These are phyloP conservation scores for Ophiostoma australiae DNA, from an alignment of 2,329 filamentous ascomycete genomes.

Conservation along the genomic window DNA sequence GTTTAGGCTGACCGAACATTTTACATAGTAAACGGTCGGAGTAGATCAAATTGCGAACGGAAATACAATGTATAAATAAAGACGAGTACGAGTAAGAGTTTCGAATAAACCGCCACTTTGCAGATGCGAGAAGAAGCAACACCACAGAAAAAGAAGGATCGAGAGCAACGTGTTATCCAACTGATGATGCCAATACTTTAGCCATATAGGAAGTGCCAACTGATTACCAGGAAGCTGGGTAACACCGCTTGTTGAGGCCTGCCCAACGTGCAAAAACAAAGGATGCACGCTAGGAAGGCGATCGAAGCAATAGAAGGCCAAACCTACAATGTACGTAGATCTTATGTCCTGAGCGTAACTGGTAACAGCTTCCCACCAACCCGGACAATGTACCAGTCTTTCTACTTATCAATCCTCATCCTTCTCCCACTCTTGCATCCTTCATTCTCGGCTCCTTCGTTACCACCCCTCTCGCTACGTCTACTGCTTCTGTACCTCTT, in stretches of 20 bases:
- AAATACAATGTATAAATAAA: neutral
- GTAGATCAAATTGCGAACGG: neutral
- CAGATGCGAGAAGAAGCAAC: neutral
- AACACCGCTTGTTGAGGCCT: neutral
- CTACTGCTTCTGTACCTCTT: constrained; percentile 2
- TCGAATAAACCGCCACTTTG: neutral
- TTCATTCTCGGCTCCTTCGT: neutral
- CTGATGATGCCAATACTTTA: neutral
- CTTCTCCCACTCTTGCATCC: constrained; percentile 9
- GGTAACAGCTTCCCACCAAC: neutral
- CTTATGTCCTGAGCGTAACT: neutral
- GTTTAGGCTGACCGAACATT: neutral
- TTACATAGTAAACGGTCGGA: neutral
- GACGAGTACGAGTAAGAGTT: neutral
- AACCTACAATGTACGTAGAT: neutral
- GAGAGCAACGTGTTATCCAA: constrained; percentile 1
- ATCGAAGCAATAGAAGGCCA: neutral
- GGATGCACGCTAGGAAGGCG: constrained; percentile 3
- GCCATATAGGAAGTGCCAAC: neutral
- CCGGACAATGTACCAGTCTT: neutral
- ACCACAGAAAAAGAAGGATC: neutral
- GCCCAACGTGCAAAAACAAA: neutral
- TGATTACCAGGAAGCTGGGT: neutral
- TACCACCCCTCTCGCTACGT: neutral
- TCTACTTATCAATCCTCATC: neutral